Conservation (phyloP, 768 basidiomycete genomes). For the Tephrocybe sp. region DNA sequence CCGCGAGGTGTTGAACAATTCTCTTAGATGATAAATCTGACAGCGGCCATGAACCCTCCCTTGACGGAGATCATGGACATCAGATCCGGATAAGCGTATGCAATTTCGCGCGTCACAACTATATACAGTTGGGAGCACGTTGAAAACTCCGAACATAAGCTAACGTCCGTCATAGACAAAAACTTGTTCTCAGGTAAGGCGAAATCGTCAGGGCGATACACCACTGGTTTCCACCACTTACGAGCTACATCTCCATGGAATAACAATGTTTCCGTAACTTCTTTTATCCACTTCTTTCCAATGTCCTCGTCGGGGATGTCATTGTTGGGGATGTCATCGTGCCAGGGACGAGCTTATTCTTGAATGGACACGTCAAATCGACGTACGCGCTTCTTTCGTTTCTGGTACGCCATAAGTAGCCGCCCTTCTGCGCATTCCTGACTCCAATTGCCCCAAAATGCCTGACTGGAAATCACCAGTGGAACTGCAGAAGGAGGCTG, state of each 20-base stretch:
- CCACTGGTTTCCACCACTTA: too few relatives aligned
- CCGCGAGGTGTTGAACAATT: neutral
- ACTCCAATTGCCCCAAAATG: conserved; percentile 28
- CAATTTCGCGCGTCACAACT: neutral
- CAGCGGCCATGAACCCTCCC: neutral
- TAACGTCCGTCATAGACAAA: neutral
- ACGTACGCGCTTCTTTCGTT: neutral
- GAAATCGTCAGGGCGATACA: neutral
- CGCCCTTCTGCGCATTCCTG: neutral
- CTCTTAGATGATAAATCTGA: neutral
- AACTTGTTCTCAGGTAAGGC: neutral
- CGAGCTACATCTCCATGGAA: neutral
- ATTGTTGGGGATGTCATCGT: neutral
- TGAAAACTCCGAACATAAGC: neutral
- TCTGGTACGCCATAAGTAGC: conserved; percentile 1
- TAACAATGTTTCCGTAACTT: neutral
- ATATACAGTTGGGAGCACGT: neutral
- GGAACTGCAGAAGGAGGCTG: conserved; percentile 47
- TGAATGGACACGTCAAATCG: neutral
- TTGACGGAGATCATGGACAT: neutral
- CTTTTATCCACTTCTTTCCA: neutral
- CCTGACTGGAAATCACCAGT: conserved; percentile 53
- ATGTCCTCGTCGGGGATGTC: neutral
- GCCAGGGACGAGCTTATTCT: neutral
- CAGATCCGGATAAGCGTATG: neutral